A percentile compares a stretch with the other conserved stretches of the same genome.
Conservation (phyloP, 768 basidiomycete species). For the Russula foetens region DNA sequence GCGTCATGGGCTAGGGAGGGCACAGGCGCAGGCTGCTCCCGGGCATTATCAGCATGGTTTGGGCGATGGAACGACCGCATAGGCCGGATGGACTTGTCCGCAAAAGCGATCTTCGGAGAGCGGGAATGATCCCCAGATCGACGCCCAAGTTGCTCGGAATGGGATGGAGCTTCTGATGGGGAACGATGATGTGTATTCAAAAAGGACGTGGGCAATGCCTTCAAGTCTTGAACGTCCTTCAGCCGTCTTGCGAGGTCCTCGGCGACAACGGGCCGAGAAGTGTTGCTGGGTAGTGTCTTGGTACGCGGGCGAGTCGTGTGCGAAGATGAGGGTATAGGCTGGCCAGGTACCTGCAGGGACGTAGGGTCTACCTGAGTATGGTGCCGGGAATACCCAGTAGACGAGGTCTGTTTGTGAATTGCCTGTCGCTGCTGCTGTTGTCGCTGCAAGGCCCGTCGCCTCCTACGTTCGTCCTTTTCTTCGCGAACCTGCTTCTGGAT, state of each 20-base stretch:
- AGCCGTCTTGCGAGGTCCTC: constrained; percentile 19
- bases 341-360: neutral
- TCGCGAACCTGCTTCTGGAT: constrained; percentile 66
- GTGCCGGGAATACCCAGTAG: neutral
- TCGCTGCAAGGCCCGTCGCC: constrained; percentile 22
- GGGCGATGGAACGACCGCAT: constrained; percentile 57
- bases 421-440: constrained; percentile 13
- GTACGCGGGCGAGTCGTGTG: constrained; percentile 11
- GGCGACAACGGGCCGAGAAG: constrained; percentile 6
- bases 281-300: constrained; percentile 16
- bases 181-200: neutral
- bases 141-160: constrained; percentile 15
- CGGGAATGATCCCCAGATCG: constrained; percentile 21
- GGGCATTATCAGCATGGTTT: constrained; percentile 28
- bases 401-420: neutral
- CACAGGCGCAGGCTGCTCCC: neutral
- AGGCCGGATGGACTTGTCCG: constrained; percentile 33
- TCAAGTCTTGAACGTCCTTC: constrained; percentile 8
- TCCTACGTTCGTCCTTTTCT: constrained; percentile 52
- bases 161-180: neutral
- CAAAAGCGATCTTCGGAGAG: constrained; percentile 16
- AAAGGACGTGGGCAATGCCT: neutral
- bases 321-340: neutral
- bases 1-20: neutral
- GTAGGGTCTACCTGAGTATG: neutral